Evolutionary conservation across 495 filamentous ascomycete species (phyloP).

Genomic region (Aspergillus steynii): DNA sequence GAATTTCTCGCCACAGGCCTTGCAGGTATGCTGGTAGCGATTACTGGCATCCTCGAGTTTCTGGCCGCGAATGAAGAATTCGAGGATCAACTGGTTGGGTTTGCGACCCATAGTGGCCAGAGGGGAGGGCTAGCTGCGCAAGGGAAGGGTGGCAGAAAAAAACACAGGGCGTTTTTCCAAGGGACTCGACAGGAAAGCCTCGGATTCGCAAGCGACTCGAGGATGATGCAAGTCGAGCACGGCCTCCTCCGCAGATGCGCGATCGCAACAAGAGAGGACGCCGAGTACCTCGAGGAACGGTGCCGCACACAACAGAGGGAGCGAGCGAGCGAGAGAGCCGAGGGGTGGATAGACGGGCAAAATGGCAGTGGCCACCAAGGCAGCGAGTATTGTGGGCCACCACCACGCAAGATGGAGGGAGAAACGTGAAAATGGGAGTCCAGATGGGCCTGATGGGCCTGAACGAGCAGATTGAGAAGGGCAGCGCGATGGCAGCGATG

Average conservation of each 20-base stretch:
- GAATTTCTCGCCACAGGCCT: slow-evolving; percentile 79
- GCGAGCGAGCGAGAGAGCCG: slow-evolving; percentile 3
- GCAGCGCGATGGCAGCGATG: background rate
- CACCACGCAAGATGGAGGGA: background rate
- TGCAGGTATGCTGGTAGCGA: slow-evolving; percentile 84
- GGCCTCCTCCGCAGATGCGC: background rate
- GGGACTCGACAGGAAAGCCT: slow-evolving; percentile 8
- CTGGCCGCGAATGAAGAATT: slow-evolving; percentile 79
- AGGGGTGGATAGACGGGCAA: slow-evolving; percentile 17
- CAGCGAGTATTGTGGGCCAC: background rate
- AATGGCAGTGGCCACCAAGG: slow-evolving; percentile 16
- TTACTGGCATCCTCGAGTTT: slow-evolving; percentile 85
- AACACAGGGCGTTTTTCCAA: background rate
- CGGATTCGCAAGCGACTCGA: background rate
- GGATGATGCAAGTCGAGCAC: background rate
- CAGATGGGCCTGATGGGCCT: background rate
- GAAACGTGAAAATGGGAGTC: background rate
- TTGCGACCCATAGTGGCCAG: slow-evolving; percentile 67
- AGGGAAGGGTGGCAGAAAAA: slow-evolving; percentile 18
- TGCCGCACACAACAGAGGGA: slow-evolving; percentile 19
- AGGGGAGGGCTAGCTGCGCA: slow-evolving; percentile 10
- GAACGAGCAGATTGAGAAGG: background rate
- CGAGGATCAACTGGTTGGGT: slow-evolving; percentile 77
- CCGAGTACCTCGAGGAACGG: background rate
- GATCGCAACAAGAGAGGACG: background rate